phyloP scores from a whole-genome alignment of 192 early-diverging fungal species.

The Coemansia sp. region DNA sequence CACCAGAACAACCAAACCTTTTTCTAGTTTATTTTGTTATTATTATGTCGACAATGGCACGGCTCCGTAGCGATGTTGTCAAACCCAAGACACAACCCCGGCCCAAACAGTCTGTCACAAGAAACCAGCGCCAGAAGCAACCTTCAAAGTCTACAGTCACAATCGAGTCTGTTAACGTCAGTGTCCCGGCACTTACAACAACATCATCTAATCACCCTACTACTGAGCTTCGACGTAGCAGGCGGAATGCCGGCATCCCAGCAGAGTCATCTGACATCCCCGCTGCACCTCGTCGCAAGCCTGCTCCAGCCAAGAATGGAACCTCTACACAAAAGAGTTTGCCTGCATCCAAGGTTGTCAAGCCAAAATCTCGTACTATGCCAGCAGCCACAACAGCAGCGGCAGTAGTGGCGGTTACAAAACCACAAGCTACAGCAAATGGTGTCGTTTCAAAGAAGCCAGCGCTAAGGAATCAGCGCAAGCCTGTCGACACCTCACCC shows the following conservation, averaged over 20 bases:
- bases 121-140: too few species aligned
- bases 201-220: too few species aligned
- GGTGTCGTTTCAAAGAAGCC: background rate
- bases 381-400: too few species aligned
- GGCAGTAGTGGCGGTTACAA: constrained; percentile 4
- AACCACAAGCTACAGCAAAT: background rate
- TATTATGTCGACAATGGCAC: constrained; percentile 41
- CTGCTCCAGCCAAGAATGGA: background rate
- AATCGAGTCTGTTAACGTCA: too few species aligned
- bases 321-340: background rate
- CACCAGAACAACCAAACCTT: background rate
- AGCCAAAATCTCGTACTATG: constrained; percentile 5
- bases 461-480: background rate
- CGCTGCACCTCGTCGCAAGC: constrained; percentile 1
- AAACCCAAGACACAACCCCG: constrained; percentile 2
- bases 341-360: background rate
- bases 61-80: constrained; percentile 26
- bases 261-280: constrained; percentile 2
- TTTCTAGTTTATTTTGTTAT: background rate
- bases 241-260: constrained; percentile 13
- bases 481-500: background rate
- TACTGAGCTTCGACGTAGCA: background rate
- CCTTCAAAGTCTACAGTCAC: too few species aligned
- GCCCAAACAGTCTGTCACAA: too few species aligned
- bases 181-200: too few species aligned